These are phyloP conservation scores for Bassia scoparia DNA, from an alignment of 148 eudicot species.

Conservation along the genomic window DNA sequence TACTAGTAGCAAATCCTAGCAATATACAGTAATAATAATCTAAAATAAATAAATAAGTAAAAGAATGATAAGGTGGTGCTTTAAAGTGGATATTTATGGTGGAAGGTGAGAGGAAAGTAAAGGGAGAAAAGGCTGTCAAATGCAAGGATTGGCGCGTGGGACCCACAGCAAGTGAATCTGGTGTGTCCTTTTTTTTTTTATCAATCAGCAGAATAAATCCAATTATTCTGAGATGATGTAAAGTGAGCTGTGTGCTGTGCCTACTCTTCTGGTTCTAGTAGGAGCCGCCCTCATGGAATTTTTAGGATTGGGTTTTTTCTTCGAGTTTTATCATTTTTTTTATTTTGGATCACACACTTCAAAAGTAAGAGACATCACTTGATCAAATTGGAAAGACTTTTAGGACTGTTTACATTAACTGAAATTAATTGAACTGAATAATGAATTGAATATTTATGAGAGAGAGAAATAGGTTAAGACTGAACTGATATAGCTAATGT, in stretches of 20 bases:
- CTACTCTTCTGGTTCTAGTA: too few species aligned
- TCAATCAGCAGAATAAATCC: not conserved
- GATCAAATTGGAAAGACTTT: not conserved
- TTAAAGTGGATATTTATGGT: not conserved
- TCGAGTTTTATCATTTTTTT: too few species aligned
- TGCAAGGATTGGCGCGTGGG: slow-evolving; percentile 20
- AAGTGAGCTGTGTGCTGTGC: not conserved
- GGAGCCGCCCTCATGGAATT: slow-evolving; percentile 14
- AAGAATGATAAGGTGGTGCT: not conserved
- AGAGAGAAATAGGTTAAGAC: too few species aligned
- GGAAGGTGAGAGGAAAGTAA: slow-evolving; percentile 1
- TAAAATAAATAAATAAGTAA: too few species aligned
- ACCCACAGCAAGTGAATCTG: not conserved
- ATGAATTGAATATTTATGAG: too few species aligned
- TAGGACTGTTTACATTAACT: too few species aligned
- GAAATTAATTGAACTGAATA: too few species aligned
- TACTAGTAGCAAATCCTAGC: too few species aligned
- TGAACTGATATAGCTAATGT: too few species aligned
- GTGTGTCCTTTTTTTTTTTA: too few species aligned
- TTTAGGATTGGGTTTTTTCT: not conserved
- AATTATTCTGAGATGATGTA: slow-evolving; percentile 9
- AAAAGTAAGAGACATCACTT: not conserved
- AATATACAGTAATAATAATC: not conserved
- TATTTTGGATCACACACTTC: not conserved
- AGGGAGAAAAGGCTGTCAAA: slow-evolving; percentile 10